Evolutionary conservation across 768 basidiomycete species (phyloP).

Genomic region (Xerocomus brunneocitrinus): DNA sequence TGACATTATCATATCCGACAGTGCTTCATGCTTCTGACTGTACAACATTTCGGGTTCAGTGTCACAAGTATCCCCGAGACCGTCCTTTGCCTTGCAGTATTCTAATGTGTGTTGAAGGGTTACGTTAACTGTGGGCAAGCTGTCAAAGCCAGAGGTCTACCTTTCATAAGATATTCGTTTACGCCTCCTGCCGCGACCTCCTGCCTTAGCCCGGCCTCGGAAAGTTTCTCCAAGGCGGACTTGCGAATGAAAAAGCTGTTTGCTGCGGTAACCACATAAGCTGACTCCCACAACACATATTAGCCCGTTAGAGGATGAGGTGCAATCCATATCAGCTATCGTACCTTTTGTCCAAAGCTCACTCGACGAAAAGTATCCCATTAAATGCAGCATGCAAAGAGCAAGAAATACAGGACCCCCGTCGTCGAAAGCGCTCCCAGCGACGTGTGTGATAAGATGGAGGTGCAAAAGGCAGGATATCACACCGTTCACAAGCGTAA

Average conservation of each 20-base stretch:
- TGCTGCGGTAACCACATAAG: slow-evolving; percentile 13
- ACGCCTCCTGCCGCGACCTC: slow-evolving; percentile 24
- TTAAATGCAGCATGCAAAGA: slow-evolving; percentile 18
- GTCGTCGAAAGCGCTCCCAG: slow-evolving; percentile 11
- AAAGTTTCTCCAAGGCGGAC: slow-evolving; percentile 12
- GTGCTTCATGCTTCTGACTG: neutral
- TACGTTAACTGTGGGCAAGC: too few species aligned
- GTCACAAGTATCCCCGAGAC: slow-evolving; percentile 17
- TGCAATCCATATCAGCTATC: neutral
- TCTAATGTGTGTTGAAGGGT: slow-evolving; percentile 7
- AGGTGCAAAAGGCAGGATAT: slow-evolving; percentile 23
- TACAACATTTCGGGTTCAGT: slow-evolving; percentile 11
- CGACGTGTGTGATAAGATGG: slow-evolving; percentile 15
- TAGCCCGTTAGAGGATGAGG: neutral
- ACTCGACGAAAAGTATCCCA: neutral
- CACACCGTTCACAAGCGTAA: slow-evolving; percentile 5
- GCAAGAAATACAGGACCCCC: slow-evolving; percentile 21
- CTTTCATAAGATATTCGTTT: slow-evolving; percentile 1
- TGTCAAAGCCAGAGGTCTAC: neutral
- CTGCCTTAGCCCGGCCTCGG: slow-evolving; percentile 6
- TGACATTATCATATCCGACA: slow-evolving; percentile 2
- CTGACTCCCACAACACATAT: neutral
- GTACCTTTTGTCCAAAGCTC: slow-evolving; percentile 22
- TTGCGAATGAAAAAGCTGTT: slow-evolving; percentile 23
- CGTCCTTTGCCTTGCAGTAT: slow-evolving; percentile 16